Evolutionary conservation across 371 early-diverging fungal genomes (phyloP), one percentile per base, ranked within the genome.

Genomic region (Actinomortierella wolfii): DNA sequence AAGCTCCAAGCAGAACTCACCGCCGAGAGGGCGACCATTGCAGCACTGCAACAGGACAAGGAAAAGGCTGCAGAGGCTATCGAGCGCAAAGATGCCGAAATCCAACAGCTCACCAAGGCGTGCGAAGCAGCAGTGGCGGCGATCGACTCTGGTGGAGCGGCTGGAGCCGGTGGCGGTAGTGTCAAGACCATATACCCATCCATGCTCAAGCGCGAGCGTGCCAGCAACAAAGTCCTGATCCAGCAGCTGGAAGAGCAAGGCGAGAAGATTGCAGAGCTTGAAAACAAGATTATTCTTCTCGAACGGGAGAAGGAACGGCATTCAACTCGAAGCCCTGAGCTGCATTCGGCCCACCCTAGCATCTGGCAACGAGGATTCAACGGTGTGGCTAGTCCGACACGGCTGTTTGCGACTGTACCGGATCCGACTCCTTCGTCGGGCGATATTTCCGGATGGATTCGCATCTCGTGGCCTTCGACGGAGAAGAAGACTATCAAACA

Each of bases 241-340:
- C 74, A 73, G 45, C 74, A 73, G 44, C 25, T 73, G 24, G 74
- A 73, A 26, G 74, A 73, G 51, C 74, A 73, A 26, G 67, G 74
- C 18, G 74, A 73, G 51, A 73, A 73, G 64, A 67, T 73, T 3
- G 66, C 74, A 0, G 74, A 73, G 29, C 49, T 73, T 6, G 74
- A 73, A 42, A 63, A 41, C 23, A 66, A 59, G 45, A 67, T 73
- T 47, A 62, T 57, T 14, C 49, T 26, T 13, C 43, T 73, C 41
- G 74, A 73, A 47, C 74, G 67, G 28, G 74, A 73, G 1, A 62
- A 56, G 23, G 59, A 67, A 17, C 63, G 74, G 3, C 59, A 55
- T 3, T 67, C 43, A 2, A 15, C 63, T 14, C 58, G 62, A 17
- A 73, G 74, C 43, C 74, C 74, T 0, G 74, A 63, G 11, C 57